Base-by-base conservation (phyloP, 192 early-diverging fungal genomes). In the Lobosporangium transversale region DNA sequence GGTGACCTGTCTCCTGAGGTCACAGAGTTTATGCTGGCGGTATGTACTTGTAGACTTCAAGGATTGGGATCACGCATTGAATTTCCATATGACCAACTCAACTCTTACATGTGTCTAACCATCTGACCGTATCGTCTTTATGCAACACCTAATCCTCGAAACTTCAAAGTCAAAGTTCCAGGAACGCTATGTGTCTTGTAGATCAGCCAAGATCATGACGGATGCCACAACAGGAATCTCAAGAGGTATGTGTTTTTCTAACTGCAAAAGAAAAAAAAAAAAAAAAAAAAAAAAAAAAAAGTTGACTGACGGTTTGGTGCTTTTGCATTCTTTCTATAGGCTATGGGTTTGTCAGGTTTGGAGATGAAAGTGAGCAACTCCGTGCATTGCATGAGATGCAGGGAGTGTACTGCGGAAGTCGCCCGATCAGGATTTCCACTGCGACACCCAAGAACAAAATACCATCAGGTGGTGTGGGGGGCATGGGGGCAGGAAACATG, bases 301-400 rank as follows among this genome's bases (percentile, higher is more conserved):
- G n/a, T 6, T 7, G n/a, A 32, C 2, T 31, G 31, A 31, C 26
- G 11, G 29, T 53, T n/a, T 53, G 30, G 15, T 5, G n/a, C n/a
- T n/a, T n/a, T n/a, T n/a, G n/a, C n/a, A n/a, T 30, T 10, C 42
- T 7, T 21, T 32, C 2, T 49, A 9, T 59, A 82, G 81, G 95
- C 14, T 99, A 96, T 79, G 97, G 96, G 7, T 99, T 99, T 84
- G 96, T 98, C 52, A 90, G 95, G 17, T 97, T 99, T 68, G 75
- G 81, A 27, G 92, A 94, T 54, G 94, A 95, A 78, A 66, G 81
- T 15, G 97, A 99, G 79, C 92, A 95, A 64, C 89, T 93, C 67
- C 90, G 92, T 42, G 96, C 97, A 2, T 83, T 96, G 45, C 67
- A 85, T 14, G 94, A 98, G 62, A 97, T 99, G 96, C 88, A 95